Conservation (phyloP, 2,329 filamentous ascomycete genomes). For the Aspergillus sp. region DNA sequence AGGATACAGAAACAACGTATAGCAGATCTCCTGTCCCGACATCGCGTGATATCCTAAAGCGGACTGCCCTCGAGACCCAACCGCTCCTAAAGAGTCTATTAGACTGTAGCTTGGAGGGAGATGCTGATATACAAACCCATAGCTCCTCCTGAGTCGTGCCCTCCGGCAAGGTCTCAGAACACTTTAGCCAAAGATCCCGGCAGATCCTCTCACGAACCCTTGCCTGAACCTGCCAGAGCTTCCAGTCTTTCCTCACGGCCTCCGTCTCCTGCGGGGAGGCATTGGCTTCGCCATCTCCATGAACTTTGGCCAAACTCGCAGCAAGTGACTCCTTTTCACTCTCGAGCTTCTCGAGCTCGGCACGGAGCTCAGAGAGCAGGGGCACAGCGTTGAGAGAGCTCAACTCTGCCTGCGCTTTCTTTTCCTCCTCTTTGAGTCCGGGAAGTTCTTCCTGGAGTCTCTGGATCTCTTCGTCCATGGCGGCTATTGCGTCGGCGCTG, state of each 20-base stretch:
- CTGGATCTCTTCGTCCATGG: conserved; percentile 55
- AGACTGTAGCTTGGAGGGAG: not conserved
- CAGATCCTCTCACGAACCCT: conserved; percentile 54
- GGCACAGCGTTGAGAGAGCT: conserved; percentile 53
- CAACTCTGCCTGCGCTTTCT: conserved; percentile 54
- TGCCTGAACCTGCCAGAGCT: conserved; percentile 48
- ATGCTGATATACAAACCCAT: conserved; percentile 45
- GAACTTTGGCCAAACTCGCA: conserved; percentile 47
- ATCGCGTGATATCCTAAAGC: conserved; percentile 15
- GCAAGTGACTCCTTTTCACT: conserved; percentile 48
- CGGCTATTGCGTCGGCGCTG: conserved; percentile 54
- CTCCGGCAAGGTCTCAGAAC: conserved; percentile 54
- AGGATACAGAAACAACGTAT: not conserved
- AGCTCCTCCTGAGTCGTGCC: conserved; percentile 53
- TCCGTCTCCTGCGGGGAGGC: conserved; percentile 55
- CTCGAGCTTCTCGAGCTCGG: conserved; percentile 49
- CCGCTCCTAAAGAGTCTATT: conserved; percentile 32
- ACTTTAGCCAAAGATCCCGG: conserved; percentile 55
- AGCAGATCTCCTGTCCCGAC: not conserved
- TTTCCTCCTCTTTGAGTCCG: conserved; percentile 52
- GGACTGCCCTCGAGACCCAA: conserved; percentile 42
- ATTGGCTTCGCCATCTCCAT: conserved; percentile 44
- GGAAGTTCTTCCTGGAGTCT: conserved; percentile 52
- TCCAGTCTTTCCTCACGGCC: conserved; percentile 52
- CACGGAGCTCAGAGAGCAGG: conserved; percentile 56